Base-by-base conservation (phyloP, 805 yeast species). In the Ogataea angusta region DNA sequence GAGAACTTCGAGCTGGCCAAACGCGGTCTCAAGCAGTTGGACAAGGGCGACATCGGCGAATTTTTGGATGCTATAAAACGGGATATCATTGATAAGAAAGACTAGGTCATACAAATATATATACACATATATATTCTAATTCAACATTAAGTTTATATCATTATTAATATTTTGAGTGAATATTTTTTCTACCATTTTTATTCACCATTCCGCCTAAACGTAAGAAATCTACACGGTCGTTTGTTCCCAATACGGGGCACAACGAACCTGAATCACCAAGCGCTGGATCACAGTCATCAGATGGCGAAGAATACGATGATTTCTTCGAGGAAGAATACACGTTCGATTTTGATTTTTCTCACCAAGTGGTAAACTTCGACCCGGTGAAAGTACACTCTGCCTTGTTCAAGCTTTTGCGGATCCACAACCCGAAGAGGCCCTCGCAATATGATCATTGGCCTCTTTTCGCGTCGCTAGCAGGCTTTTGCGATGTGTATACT, bases 401-500 rank as follows among this genome's bases (percentile, higher is more conserved):
- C 0, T 27, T 68, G 2, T 51, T 52, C 26, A 53, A 52, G 29
- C 39, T 63, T 2, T 40, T 66, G 14, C 51, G 53, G 3, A 42
- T 65, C 2, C 32, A 43, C 1, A 42, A 49, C 1, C 55, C 59
- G 2, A 21, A 36, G 2, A 14, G 5, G 2, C 43, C 44, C 27
- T 21, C 36, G 12, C 37, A 41, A 22, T 49, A 42, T 9, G 25
- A 51, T 27, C 24, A 51, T 10, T 43, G 56, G 49, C 47, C 39
- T 14, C 31, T 60, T 8, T 61, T 61, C 36, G 36, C 52, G 5
- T 48, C 62, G 0, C 38, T 75, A 3, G 57, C 72, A 2, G 53
- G 67, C 0, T 48, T 76, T 34, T 66, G 68, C 6, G 90, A 84
- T 56, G 87, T 89, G 2, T 66, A 72, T 50, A 80, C 89, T 1